phyloP scores from a whole-genome alignment of 169 alveolate species.

The Perkinsus olseni region DNA sequence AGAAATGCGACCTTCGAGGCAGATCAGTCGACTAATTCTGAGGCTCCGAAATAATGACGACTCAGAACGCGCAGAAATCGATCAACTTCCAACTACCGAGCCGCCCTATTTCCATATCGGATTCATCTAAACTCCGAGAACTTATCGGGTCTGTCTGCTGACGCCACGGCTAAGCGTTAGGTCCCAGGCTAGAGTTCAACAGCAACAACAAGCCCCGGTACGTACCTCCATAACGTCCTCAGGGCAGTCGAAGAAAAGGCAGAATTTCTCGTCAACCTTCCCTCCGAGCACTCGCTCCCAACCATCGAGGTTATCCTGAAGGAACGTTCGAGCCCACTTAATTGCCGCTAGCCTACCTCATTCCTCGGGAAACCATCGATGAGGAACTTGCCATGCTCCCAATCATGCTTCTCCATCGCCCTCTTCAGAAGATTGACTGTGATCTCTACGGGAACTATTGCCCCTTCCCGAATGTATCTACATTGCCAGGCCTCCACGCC shows the following conservation, averaged over 20 bases:
- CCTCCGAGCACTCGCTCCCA: conserved; percentile 39
- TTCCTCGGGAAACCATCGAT: conserved; percentile 84
- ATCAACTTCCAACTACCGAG: too few species aligned
- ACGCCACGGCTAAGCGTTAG: too few species aligned
- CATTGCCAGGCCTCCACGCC: too few species aligned
- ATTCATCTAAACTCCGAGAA: too few species aligned
- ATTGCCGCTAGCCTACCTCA: not conserved
- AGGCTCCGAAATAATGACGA: too few species aligned
- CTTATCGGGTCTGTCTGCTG: not conserved
- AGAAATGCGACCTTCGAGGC: too few species aligned
- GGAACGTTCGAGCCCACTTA: too few species aligned
- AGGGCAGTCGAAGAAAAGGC: conserved; percentile 51
- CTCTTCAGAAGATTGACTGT: conserved; percentile 64
- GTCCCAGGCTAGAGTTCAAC: too few species aligned
- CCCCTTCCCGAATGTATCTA: conserved; percentile 61
- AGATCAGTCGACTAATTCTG: too few species aligned
- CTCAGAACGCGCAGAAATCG: too few species aligned
- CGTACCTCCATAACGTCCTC: conserved; percentile 54
- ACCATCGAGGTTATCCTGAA: conserved; percentile 44
- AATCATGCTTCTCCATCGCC: conserved; percentile 68
- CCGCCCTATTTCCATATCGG: too few species aligned
- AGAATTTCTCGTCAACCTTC: conserved; percentile 41
- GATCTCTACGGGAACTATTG: conserved; percentile 79
- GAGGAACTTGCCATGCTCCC: conserved; percentile 58
- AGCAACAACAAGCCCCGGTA: too few species aligned